Evolutionary conservation across 2,329 filamentous ascomycete genomes (phyloP).

Genomic region (Lecanicillium sp.): DNA sequence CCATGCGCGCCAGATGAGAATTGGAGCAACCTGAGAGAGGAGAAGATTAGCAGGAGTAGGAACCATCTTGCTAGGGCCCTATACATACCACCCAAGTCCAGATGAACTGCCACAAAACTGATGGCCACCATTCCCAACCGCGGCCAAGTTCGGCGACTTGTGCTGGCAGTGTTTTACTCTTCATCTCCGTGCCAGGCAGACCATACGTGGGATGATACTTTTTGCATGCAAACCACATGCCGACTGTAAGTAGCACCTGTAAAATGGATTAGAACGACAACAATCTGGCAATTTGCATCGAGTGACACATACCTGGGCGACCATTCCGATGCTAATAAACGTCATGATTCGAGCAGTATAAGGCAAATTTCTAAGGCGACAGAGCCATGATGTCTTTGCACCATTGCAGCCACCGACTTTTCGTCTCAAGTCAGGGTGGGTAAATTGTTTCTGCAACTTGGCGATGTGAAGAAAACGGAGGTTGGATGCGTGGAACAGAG

Average conservation of each 20-base stretch:
- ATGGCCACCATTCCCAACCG: conserved; percentile 55
- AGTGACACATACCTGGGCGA: conserved; percentile 34
- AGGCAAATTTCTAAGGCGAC: conserved; percentile 25
- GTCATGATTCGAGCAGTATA: conserved; percentile 32
- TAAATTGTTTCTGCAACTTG: conserved; percentile 35
- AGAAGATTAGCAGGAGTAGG: conserved; percentile 2
- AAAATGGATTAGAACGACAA: conserved; percentile 1
- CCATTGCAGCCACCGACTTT: conserved; percentile 17
- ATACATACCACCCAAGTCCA: conserved; percentile 40
- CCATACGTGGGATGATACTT: conserved; percentile 50
- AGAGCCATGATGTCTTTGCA: conserved; percentile 21
- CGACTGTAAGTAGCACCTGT: conserved; percentile 42
- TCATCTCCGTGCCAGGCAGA: conserved; percentile 26
- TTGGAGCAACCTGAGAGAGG: conserved; percentile 32
- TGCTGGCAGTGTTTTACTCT: conserved; percentile 25
- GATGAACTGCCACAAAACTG: conserved; percentile 44
- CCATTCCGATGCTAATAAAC: conserved; percentile 37
- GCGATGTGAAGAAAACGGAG: conserved; percentile 42
- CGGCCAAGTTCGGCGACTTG: conserved; percentile 31
- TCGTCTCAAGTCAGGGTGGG: conserved; percentile 11
- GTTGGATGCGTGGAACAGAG: conserved; percentile 49
- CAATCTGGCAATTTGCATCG: background rate
- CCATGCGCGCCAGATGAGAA: conserved; percentile 42
- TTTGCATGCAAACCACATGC: conserved; percentile 47
- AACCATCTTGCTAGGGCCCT: background rate